Percentiles rank a stretch among this genome's conserved stretches.
Evolutionary conservation across 2,329 filamentous ascomycete genomes (phyloP).

Genomic region (Microsporum canis): DNA sequence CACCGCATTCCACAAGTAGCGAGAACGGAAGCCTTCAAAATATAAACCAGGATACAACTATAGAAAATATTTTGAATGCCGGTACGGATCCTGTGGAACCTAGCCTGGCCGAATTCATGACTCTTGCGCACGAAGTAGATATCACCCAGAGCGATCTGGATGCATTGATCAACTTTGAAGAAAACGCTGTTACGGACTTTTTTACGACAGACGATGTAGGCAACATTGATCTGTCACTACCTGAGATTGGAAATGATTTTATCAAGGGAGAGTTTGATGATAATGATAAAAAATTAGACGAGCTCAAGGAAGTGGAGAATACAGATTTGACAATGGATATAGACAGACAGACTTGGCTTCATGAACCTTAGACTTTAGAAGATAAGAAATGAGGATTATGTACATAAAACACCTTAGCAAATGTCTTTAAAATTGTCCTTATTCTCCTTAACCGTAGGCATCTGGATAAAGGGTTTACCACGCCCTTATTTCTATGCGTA

Average conservation of each 20-base stretch:
- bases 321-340: not conserved
- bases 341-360: not conserved
- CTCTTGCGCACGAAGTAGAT: slow-evolving; percentile 35
- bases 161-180: slow-evolving; percentile 37
- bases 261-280: slow-evolving; percentile 13
- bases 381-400: not conserved
- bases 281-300: slow-evolving; percentile 13
- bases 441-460: not conserved
- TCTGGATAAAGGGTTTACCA: too few species aligned
- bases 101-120: slow-evolving; percentile 33
- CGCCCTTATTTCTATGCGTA: not conserved
- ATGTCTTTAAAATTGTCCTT: not conserved
- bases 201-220: slow-evolving; percentile 19
- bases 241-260: slow-evolving; percentile 1
- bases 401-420: not conserved
- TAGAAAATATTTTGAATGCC: not conserved
- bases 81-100: slow-evolving; percentile 19
- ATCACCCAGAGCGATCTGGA: slow-evolving; percentile 38
- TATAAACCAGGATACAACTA: slow-evolving; percentile 6
- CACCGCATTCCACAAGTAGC: slow-evolving; percentile 33
- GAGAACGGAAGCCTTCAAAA: slow-evolving; percentile 27
- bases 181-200: slow-evolving; percentile 28
- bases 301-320: slow-evolving; percentile 11
- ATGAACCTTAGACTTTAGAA: not conserved
- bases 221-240: slow-evolving; percentile 10